phyloP scores from a whole-genome alignment of 2,329 filamentous ascomycete genomes.

The Pseudogymnoascus sp. region DNA sequence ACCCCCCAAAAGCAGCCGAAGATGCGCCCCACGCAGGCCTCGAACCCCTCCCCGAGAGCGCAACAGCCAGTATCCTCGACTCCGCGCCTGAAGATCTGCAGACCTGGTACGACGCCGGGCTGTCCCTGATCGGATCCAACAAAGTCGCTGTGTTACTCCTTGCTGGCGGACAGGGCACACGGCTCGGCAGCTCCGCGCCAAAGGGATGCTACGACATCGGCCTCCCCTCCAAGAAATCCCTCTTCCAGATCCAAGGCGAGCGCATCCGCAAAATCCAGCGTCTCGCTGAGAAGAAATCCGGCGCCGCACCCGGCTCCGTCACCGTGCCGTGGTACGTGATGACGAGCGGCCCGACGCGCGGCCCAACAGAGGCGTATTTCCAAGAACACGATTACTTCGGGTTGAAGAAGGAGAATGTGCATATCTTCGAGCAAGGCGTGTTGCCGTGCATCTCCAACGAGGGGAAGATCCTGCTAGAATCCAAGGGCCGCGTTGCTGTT shows the following conservation, averaged over 20 bases:
- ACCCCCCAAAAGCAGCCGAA: slow-evolving; percentile 57
- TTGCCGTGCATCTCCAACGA: slow-evolving; percentile 96
- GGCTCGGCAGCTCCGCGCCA: slow-evolving; percentile 86
- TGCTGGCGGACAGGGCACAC: slow-evolving; percentile 93
- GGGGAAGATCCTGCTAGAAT: slow-evolving; percentile 91
- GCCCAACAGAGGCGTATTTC: slow-evolving; percentile 91
- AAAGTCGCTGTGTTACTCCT: slow-evolving; percentile 84
- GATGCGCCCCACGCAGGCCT: slow-evolving; percentile 38
- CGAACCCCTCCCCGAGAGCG: slow-evolving; percentile 80
- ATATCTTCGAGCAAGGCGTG: slow-evolving; percentile 95
- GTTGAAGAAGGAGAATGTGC: slow-evolving; percentile 73
- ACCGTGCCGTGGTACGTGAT: slow-evolving; percentile 98
- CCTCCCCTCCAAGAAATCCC: slow-evolving; percentile 82
- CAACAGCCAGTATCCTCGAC: slow-evolving; percentile 86
- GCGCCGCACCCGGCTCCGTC: slow-evolving; percentile 46
- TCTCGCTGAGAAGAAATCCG: slow-evolving; percentile 65
- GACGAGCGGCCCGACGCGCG: slow-evolving; percentile 91
- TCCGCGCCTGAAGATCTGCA: slow-evolving; percentile 71
- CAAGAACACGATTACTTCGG: slow-evolving; percentile 86
- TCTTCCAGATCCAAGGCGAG: slow-evolving; percentile 97
- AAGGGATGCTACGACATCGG: slow-evolving; percentile 98
- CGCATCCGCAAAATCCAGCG: slow-evolving; percentile 80
- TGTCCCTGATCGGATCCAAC: slow-evolving; percentile 60
- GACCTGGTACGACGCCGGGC: slow-evolving; percentile 71
- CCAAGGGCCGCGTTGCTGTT: slow-evolving; percentile 80